These are phyloP conservation scores for Coemansia sp. DNA, from an alignment of 371 early-diverging fungal species.

Conservation along the genomic window DNA sequence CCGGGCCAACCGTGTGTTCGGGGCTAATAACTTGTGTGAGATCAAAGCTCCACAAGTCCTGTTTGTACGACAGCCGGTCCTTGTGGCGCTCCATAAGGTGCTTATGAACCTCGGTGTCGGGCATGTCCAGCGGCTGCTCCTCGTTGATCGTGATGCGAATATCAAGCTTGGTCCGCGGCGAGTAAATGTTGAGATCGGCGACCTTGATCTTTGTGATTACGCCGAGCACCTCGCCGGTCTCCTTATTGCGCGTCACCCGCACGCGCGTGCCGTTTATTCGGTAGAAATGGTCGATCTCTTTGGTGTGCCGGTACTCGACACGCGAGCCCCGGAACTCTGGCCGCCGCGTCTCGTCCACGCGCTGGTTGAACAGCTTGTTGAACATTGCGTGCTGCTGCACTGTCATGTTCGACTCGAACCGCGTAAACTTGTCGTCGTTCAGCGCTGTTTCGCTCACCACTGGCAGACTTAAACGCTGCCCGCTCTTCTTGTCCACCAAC, in stretches of 20 bases:
- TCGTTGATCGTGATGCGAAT: constrained; percentile 72
- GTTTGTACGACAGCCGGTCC: constrained; percentile 71
- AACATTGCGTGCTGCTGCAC: constrained; percentile 66
- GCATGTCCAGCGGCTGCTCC: constrained; percentile 54
- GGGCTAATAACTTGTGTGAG: constrained; percentile 69
- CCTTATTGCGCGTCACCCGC: constrained; percentile 68
- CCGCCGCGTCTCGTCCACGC: constrained; percentile 57
- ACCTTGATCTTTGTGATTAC: constrained; percentile 66
- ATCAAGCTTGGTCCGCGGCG: constrained; percentile 69
- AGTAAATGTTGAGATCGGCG: constrained; percentile 69
- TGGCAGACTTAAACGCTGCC: constrained; percentile 61
- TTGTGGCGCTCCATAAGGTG: constrained; percentile 65
- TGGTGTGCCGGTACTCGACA: constrained; percentile 65
- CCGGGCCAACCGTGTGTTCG: constrained; percentile 34
- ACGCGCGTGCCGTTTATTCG: constrained; percentile 48
- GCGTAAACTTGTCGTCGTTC: constrained; percentile 35
- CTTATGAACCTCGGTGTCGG: constrained; percentile 37
- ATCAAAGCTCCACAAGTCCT: constrained; percentile 73
- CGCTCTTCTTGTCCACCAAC: constrained; percentile 64
- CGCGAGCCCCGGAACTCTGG: constrained; percentile 54
- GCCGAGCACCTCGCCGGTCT: constrained; percentile 59
- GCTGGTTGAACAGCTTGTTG: constrained; percentile 65
- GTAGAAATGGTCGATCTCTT: constrained; percentile 68
- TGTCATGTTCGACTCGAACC: constrained; percentile 73
- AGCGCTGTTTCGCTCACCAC: constrained; percentile 68